phyloP scores from a whole-genome alignment of 2,329 filamentous ascomycete species.

The Myriosclerotinia curreyana region DNA sequence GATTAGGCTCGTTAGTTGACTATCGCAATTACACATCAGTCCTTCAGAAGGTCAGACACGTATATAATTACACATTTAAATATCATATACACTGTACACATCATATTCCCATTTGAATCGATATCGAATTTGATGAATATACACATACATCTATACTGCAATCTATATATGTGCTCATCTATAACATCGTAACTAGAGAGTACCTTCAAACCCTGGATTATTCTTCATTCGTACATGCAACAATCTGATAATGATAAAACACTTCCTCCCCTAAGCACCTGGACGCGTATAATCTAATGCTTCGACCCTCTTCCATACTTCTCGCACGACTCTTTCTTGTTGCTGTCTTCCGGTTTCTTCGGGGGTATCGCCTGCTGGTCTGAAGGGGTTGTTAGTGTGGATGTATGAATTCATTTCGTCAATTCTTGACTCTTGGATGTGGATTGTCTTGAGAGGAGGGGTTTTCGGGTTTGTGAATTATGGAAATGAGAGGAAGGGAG shows the following conservation, averaged over 20 bases:
- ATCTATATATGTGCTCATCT: background rate
- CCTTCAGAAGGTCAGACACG: background rate
- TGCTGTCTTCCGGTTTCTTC: slow-evolving; percentile 62
- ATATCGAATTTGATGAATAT: background rate
- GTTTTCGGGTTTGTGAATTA: background rate
- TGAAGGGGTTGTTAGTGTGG: background rate
- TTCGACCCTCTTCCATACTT: slow-evolving; percentile 68
- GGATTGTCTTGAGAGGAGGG: too few species aligned
- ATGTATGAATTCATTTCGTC: background rate
- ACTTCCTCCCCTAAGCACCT: slow-evolving; percentile 43
- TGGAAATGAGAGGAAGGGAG: too few species aligned
- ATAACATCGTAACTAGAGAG: background rate
- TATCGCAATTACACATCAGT: background rate
- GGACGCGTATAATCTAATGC: slow-evolving; percentile 65
- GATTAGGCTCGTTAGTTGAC: background rate
- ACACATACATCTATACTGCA: background rate
- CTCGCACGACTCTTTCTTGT: slow-evolving; percentile 68
- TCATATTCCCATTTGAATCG: background rate
- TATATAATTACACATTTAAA: background rate
- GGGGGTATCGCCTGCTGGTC: slow-evolving; percentile 58
- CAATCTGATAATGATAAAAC: background rate
- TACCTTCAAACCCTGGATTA: background rate
- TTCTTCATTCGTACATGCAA: background rate
- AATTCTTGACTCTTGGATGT: background rate
- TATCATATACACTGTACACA: background rate